Evolutionary conservation across 176 grass and related monocot genomes (phyloP).

Genomic region (Bothriochloa decipiens): DNA sequence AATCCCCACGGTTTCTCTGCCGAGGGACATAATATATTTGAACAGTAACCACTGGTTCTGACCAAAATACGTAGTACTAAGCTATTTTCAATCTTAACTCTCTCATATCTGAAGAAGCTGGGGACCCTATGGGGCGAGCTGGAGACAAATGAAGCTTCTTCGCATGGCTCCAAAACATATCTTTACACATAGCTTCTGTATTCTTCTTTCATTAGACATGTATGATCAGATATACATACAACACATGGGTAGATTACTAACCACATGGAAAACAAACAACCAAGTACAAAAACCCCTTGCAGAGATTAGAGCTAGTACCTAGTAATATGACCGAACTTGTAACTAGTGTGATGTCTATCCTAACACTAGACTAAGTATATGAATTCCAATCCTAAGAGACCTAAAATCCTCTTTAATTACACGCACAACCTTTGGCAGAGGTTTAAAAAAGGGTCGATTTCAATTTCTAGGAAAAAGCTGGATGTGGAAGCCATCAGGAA

Average conservation of each 20-base stretch:
- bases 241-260: conserved; percentile 61
- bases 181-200: not conserved
- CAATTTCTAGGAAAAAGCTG: conserved; percentile 60
- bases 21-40: not conserved
- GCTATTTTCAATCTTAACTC: not conserved
- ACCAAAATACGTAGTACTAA: not conserved
- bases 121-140: not conserved
- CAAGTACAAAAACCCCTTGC: conserved; percentile 46
- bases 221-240: conserved; percentile 46
- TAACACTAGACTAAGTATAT: conserved; percentile 56
- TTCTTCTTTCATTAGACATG: conserved; percentile 32
- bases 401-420: conserved; percentile 34
- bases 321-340: conserved; percentile 32
- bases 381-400: conserved; percentile 28
- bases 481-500: conserved; percentile 80
- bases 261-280: conserved; percentile 64
- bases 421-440: conserved; percentile 21
- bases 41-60: conserved; percentile 5
- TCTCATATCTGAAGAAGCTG: not conserved
- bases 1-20: not conserved
- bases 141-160: conserved; percentile 6
- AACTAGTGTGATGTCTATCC: conserved; percentile 42
- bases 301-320: conserved; percentile 34
- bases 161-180: conserved; percentile 26
- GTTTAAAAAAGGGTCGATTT: conserved; percentile 21